Base-by-base conservation (phyloP, 495 filamentous ascomycete genomes). In the Cercophora samala region DNA sequence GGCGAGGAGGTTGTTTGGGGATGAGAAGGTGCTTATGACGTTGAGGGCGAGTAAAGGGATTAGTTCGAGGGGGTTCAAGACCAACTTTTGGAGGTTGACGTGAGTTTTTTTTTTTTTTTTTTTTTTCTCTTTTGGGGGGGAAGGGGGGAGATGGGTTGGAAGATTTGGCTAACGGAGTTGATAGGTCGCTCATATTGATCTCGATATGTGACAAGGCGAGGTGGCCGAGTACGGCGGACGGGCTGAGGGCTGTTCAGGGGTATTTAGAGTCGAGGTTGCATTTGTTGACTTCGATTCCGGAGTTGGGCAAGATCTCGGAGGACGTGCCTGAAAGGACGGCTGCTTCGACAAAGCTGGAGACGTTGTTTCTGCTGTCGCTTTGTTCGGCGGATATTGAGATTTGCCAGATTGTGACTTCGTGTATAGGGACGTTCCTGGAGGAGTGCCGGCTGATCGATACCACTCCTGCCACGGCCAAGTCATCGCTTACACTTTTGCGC, bases 361-460 rank as follows among this genome's bases (percentile, higher is more conserved):
- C 85, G 1, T 75, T 86, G 4, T 83, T 89, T 65, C 74, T 89
- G 5, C 83, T 88, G 3, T 80, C 85, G 1, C 82, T 89, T 22
- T 89, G 87, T 69, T 88, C 85, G 13, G 79, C 84, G 21, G 86
- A 89, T 62, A 84, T 89, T 19, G 85, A 87, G 32, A 83, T 82
- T 23, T 89, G 87, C 71, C 84, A 85, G 64, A 73, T 86, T 25
- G 87, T 88, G 37, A 89, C 86, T 4, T 81, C 82, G 42, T 85
- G 84, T 67, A 84, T 89, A 63, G 84, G 82, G n/a, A 73, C 87
- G n/a, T 82, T 87, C 61, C 84, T 87, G 64, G 84, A 88, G 52
- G 87, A 89, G 66, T 86, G 85, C 63, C 76, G 77, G 4, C 75
- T 85, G 25, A 79, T 86, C n/a, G 84, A 86, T 60, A 80, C 79